Conservation (phyloP, 2,329 filamentous ascomycete genomes). For the Ceratocystis variospora region DNA sequence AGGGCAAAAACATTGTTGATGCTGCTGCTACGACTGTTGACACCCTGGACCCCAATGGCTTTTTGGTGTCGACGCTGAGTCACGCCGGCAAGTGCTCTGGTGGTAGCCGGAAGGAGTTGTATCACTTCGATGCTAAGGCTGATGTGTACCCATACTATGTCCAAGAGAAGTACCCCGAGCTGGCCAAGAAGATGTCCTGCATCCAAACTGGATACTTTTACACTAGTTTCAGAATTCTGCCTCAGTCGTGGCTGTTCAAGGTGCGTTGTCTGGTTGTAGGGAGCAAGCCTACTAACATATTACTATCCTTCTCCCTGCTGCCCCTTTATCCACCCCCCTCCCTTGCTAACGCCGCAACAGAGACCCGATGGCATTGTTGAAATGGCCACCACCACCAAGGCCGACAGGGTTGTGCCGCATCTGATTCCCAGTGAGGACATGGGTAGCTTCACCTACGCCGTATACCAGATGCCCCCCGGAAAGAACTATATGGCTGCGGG, state of each 20-base stretch:
- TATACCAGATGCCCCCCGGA: slow-evolving; percentile 36
- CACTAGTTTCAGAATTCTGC: slow-evolving; percentile 35
- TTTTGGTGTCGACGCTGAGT: slow-evolving; percentile 39
- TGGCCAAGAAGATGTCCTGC: slow-evolving; percentile 38
- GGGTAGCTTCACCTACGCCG: slow-evolving; percentile 36
- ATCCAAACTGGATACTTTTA: slow-evolving; percentile 38
- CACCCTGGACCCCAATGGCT: slow-evolving; percentile 34
- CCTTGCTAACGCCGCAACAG: neutral
- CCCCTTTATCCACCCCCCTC: neutral
- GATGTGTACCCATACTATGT: slow-evolving; percentile 37
- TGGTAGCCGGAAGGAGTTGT: slow-evolving; percentile 35
- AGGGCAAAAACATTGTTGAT: slow-evolving; percentile 42
- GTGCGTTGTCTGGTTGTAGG: slow-evolving; percentile 24
- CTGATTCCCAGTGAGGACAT: slow-evolving; percentile 34
- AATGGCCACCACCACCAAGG: slow-evolving; percentile 34
- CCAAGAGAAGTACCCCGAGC: slow-evolving; percentile 28
- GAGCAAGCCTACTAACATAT: neutral
- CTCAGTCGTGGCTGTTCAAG: slow-evolving; percentile 34
- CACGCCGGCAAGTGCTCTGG: slow-evolving; percentile 34
- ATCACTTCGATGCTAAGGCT: slow-evolving; percentile 41
- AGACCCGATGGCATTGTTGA: slow-evolving; percentile 30
- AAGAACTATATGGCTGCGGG: slow-evolving; percentile 37
- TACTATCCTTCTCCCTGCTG: neutral
- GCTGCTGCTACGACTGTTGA: slow-evolving; percentile 33
- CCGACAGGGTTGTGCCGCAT: slow-evolving; percentile 31